Evolutionary conservation across 768 basidiomycete species (phyloP).

Genomic region (Pleurotus sapidus): DNA sequence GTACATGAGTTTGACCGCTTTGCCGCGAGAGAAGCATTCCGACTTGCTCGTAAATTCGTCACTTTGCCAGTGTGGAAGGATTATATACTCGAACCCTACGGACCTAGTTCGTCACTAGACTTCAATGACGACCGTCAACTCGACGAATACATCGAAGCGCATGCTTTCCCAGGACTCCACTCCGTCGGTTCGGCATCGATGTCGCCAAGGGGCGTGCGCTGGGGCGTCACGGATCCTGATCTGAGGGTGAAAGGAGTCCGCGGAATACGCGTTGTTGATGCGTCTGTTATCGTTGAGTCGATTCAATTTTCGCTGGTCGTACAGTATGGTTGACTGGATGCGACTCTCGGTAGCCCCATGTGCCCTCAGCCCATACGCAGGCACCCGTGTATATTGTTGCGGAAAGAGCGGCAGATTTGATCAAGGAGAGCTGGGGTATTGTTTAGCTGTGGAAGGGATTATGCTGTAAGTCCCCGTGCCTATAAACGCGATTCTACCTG

Average conservation of each 20-base stretch:
- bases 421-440: background rate
- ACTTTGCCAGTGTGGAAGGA: slow-evolving; percentile 25
- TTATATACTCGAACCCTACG: slow-evolving; percentile 19
- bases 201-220: background rate
- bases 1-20: too few relatives aligned
- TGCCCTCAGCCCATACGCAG: background rate
- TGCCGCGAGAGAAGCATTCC: too few relatives aligned
- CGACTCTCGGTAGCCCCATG: background rate
- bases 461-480: too few relatives aligned
- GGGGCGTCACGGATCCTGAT: slow-evolving; percentile 35
- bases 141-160: background rate
- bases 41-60: slow-evolving; percentile 20
- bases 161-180: background rate
- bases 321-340: too few relatives aligned
- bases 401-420: background rate
- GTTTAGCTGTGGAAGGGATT: too few relatives aligned
- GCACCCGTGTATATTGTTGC: background rate
- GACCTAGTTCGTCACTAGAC: too few relatives aligned
- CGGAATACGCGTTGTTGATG: background rate
- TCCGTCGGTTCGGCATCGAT: background rate
- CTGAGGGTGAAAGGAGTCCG: slow-evolving; percentile 30
- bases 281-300: background rate
- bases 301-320: background rate
- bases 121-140: slow-evolving; percentile 19
- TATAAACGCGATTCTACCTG: too few relatives aligned